A percentile compares a stretch with the other conserved stretches of the same genome.
Evolutionary conservation across 768 basidiomycete species (phyloP).

Genomic region (Lyophyllum decastes): DNA sequence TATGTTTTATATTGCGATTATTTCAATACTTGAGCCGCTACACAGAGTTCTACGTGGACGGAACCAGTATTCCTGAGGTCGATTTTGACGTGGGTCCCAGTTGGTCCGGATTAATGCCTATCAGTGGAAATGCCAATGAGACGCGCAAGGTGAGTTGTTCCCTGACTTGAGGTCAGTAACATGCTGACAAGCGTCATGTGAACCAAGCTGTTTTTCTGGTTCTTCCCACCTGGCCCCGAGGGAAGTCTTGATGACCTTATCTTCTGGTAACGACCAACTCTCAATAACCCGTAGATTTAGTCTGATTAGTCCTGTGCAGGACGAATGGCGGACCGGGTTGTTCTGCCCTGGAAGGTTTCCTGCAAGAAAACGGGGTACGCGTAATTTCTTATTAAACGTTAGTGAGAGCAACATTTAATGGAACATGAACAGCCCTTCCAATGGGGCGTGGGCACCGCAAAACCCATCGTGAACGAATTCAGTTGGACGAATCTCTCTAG

Average conservation of each 20-base stretch:
- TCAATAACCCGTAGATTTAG: not conserved
- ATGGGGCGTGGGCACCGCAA: slow-evolving; percentile 65
- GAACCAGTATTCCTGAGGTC: slow-evolving; percentile 63
- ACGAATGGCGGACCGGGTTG: slow-evolving; percentile 84
- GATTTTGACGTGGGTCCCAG: slow-evolving; percentile 76
- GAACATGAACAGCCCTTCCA: slow-evolving; percentile 53
- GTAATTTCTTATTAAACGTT: not conserved
- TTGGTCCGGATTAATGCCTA: slow-evolving; percentile 75
- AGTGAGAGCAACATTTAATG: not conserved
- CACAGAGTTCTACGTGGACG: slow-evolving; percentile 72
- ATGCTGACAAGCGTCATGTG: not conserved
- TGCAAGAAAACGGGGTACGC: slow-evolving; percentile 76
- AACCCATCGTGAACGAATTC: slow-evolving; percentile 61
- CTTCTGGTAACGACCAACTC: slow-evolving; percentile 53
- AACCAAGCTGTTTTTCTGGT: slow-evolving; percentile 79
- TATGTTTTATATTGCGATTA: not conserved
- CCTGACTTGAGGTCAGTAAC: not conserved
- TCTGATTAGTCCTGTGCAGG: slow-evolving; percentile 37
- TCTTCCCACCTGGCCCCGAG: slow-evolving; percentile 76
- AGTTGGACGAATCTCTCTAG: slow-evolving; percentile 84
- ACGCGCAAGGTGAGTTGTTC: slow-evolving; percentile 51
- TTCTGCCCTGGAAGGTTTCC: slow-evolving; percentile 67
- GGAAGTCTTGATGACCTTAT: slow-evolving; percentile 74
- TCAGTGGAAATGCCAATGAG: slow-evolving; percentile 59
- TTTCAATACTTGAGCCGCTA: not conserved